Evolutionary conservation across 208 protist species (phyloP), one percentile per base, ranked within the genome.

Genomic region (Novymonas esmeraldas): DNA sequence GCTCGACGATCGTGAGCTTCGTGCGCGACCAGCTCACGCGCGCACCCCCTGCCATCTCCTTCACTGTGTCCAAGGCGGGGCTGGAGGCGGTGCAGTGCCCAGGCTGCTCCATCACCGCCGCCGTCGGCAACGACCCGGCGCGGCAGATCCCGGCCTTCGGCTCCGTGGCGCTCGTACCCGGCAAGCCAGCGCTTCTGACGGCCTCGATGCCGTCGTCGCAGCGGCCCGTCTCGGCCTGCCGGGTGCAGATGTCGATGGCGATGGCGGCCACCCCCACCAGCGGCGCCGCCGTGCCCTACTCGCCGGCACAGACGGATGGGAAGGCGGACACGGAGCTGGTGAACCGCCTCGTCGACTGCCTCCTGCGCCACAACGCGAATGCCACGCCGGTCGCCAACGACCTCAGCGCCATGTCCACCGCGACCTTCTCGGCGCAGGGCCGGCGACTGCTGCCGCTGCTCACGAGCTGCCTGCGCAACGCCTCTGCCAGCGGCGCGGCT

Each of bases 401-500:
- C 38, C 67, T 94, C 2, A 26, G 57, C 18, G 51, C 28, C 16
- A 64, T 81, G 22, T 60, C 67, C 29, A 55, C 65, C 2, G 54
- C 52, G 3, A 33, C 67, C 5, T 76, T 81, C 44, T 84, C 82
- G 0, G 48, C 73, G 0, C 71, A 70, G 46, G 89, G 84, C 9
- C 75, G 81, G 29, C 83, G 78, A 28, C 42, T 88, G 36, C 22
- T 94, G 33, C 73, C 82, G 49, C 78, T 90, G 26, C 67, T 94
- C 14, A 49, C 82, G 13, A 82, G 73, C 33, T 82, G 74, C 49
- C 72, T 94, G 24, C 72, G 76, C 58, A 66, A 68, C 29, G 76
- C 68, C 29, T 31, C 46, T 3, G 76, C 55, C 1, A 55, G 41
- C 28, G 50, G 67, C 45, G 61, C 68, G 20, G 57, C 52, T 13